A percentile compares a stretch with the other conserved stretches of the same genome.
phyloP scores from a whole-genome alignment of 192 early-diverging fungal species.

The Coemansia sp. region DNA sequence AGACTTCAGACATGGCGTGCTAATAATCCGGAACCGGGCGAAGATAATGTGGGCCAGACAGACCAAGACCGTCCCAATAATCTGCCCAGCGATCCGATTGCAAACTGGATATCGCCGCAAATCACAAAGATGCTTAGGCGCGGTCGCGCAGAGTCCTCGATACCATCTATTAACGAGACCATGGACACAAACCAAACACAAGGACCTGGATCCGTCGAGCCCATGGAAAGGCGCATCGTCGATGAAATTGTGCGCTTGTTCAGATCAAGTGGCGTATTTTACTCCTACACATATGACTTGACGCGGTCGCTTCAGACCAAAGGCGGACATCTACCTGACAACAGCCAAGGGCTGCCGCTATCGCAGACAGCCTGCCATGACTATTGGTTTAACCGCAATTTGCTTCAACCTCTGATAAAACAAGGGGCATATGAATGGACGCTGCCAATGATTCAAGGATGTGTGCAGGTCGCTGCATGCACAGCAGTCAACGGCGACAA shows the following conservation, averaged over 20 bases:
- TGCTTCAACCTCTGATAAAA: constrained; percentile 29
- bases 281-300: constrained; percentile 43
- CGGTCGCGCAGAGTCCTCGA: constrained; percentile 5
- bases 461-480: constrained; percentile 65
- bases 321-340: neutral
- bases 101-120: constrained; percentile 44
- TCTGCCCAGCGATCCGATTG: neutral
- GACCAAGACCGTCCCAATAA: neutral
- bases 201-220: constrained; percentile 11
- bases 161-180: neutral
- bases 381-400: constrained; percentile 49
- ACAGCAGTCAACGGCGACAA: constrained; percentile 56
- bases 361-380: constrained; percentile 19
- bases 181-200: neutral
- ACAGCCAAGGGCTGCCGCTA: constrained; percentile 4
- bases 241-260: constrained; percentile 45
- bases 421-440: constrained; percentile 25
- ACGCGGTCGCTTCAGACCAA: constrained; percentile 45
- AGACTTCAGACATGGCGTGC: constrained; percentile 1
- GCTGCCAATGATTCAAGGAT: constrained; percentile 67
- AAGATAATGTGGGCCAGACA: neutral
- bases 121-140: constrained; percentile 40
- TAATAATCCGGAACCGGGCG: neutral
- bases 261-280: constrained; percentile 41
- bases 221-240: constrained; percentile 47